Base-by-base conservation (phyloP, 345 rosid species). In the Acer saccharum region DNA sequence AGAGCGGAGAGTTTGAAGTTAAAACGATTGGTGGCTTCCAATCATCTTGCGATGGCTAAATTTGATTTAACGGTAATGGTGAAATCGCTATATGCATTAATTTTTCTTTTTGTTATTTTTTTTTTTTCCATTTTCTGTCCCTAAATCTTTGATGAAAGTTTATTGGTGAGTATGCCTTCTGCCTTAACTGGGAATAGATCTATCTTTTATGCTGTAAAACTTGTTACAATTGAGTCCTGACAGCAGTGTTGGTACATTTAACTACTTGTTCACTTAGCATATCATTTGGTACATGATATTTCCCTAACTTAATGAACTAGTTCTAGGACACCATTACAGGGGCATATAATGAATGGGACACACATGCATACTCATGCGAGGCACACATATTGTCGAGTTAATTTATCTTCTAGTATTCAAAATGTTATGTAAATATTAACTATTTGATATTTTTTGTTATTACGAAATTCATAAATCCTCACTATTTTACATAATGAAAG, bases 21-120 rank as follows among this genome's bases (percentile, higher is more conserved):
- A 86, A 91, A 89, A 82, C 86, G 91, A 77, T 73, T 96, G 83
- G 90, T 92, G 80, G 98, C 98, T 80, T 88, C 97, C 75, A 92
- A 88, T 86, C 97, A 94, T 88, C 97, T 96, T 77, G 93, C 97
- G 11, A 88, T 92, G 94, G 99, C 98, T 54, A 94, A 92, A 81
- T 94, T 96, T 86, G 90, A 92, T 80, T 86, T 96, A 81, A 86
- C 87, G 91, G 98, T 94, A 75, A 89, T 87, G 76, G 66, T 81
- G 75, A n/a, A 77, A 62, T 78, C 69, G 39, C 43, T 69, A 54
- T 21, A 20, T 55, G 20, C 63, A 32, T 21, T 52, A 50, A 10
- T 20, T 20, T 64, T 71, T 48, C 20, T 50, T 55, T 63, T 76
- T 35, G 64, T 52, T 23, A 54, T 65, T 39, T 58, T 65, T 39